These are phyloP conservation scores for Monosporozyma solicola DNA, from an alignment of 805 yeast genomes.

Conservation along the genomic window DNA sequence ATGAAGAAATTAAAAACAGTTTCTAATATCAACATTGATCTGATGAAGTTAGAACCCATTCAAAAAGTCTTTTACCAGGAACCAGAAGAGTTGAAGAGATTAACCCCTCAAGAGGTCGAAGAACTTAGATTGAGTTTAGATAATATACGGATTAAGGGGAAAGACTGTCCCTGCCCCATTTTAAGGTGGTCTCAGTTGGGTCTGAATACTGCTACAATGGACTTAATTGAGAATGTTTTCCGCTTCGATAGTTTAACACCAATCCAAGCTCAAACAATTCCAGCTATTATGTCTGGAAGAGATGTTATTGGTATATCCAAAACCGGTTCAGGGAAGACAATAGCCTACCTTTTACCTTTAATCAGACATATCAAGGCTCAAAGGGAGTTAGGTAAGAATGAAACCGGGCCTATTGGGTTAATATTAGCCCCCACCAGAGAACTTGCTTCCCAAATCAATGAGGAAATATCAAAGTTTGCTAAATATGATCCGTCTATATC, in stretches of 20 bases:
- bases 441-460: conserved; percentile 72
- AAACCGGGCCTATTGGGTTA: conserved; percentile 70
- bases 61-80: conserved; percentile 55
- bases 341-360: conserved; percentile 78
- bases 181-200: conserved; percentile 77
- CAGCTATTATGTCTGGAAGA: conserved; percentile 80
- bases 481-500: conserved; percentile 30
- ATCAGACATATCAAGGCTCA: conserved; percentile 78
- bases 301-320: conserved; percentile 93
- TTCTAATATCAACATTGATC: conserved; percentile 19
- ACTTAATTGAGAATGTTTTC: conserved; percentile 42
- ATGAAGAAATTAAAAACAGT: conserved; percentile 33
- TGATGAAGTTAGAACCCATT: conserved; percentile 42
- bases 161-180: conserved; percentile 53
- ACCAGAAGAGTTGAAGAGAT: conserved; percentile 40
- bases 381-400: conserved; percentile 36
- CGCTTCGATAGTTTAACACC: conserved; percentile 64
- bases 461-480: conserved; percentile 54
- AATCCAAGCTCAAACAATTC: conserved; percentile 85
- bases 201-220: conserved; percentile 49
- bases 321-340: conserved; percentile 94
- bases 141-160: conserved; percentile 60
- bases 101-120: conserved; percentile 49
- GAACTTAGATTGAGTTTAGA: conserved; percentile 45
- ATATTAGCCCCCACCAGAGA: conserved; percentile 90